Evolutionary conservation across 257 asterid genomes (phyloP), one percentile per base, ranked within the genome.

Genomic region (Ilex asprella): DNA sequence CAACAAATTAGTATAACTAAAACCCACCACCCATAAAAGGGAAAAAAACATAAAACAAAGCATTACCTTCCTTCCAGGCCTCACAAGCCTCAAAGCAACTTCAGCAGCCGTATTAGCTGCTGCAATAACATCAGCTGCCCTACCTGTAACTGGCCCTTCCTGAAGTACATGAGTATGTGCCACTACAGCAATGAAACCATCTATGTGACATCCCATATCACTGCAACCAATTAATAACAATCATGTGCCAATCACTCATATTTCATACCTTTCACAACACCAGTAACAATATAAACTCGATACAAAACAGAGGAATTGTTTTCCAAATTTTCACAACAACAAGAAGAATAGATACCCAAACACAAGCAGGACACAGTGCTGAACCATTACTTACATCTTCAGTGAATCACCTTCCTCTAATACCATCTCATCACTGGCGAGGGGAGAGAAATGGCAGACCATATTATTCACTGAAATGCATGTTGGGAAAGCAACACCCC

Each of bases 201-300:
- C 98, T 50, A 91, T 88, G 75, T 91, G 98, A 77, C 96, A 91
- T 58, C 98, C 98, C 92, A 88, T 78, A 75, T 91, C 98, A 67
- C 98, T 91, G 89, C 74, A 82, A 35, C 58, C 31, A 55, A 60
- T 56, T 57, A 21, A 62, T 32, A 66, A 60, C 16, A 46, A 35
- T 41, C 12, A 30, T 5, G 31, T 29, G 62, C 47, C 56, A 31
- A 32, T 59, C 30, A 57, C 2, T 41, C 0, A 41, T 21, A 21
- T 21, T 21, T 21, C 27, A 21, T 21, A 21, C 27, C 27, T 21
- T 21, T 21, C 27, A 21, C 27, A 21, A 21, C 27, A 21, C 27
- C 27, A 21, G 27, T 21, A 21, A 21, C 27, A 21, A 21, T 21
- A 21, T 21, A 21, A 21, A 21, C 27, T 21, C 27, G 27, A 21